Base-by-base conservation (phyloP, 1,139 yeast species). In the Saccharomycopsis hybrid region DNA sequence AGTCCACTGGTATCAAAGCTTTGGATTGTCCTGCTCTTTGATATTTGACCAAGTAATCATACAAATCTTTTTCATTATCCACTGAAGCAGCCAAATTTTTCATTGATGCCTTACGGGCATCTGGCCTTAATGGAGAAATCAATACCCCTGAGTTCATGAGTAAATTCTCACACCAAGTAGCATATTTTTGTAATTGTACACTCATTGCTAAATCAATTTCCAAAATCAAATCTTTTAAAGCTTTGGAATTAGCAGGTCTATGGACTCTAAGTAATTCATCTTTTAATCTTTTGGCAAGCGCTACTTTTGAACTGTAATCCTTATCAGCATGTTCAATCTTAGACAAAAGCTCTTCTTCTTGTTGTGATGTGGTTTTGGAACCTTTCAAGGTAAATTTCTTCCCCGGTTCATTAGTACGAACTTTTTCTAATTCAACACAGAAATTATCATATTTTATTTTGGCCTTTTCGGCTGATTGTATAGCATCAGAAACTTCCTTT, bases 121-220 rank as follows among this genome's bases (percentile, higher is more conserved):
- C 74, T 5, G 67, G 65, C 54, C 71, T 71, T 51, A 89, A 70
- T 1, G 97, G 97, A 48, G 85, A 72, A 5, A 90, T 74, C 54
- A 86, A 80, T 40, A 89, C 85, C 31, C 97, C 97, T 27, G 87
- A 76, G 60, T 90, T 89, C 70, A 92, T 77, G 32, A 87, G 76
- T 55, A 86, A 73, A 40, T 86, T 86, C 65, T 92, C 97, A 52
- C 82, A 78, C 74, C 89, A 85, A 39, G 92, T 85, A 4, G 97
- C 83, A 62, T 85, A 90, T 63, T 89, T 88, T 60, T 86, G 94
- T 53, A 92, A 71, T 65, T 90, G 97, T 48, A 89, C 80, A 55
- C 88, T 80, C 73, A 90, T 71, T 9, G 96, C 97, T 48, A 87
- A 80, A 65, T 92, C 97, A 65, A 87, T 76, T 65, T 90, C 97